Evolutionary conservation across 441 rosid species (phyloP).

Genomic region (Aquilaria agallochum): DNA sequence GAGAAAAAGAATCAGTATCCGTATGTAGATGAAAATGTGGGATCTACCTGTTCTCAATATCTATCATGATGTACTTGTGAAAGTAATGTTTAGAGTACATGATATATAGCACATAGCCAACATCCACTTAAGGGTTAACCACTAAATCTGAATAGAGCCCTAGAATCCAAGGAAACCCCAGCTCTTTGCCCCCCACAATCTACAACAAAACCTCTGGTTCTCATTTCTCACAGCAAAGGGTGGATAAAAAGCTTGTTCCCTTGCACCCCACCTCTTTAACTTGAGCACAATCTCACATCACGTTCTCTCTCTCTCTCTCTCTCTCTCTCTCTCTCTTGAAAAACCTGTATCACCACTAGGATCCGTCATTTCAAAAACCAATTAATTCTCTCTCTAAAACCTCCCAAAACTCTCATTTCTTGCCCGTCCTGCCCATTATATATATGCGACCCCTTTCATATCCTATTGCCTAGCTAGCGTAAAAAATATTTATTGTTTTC

Average conservation of each 20-base stretch:
- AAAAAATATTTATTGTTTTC: not conserved
- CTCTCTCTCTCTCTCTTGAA: constrained; percentile 16
- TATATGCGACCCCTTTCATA: not conserved
- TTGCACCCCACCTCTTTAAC: constrained; percentile 30
- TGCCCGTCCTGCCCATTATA: not conserved
- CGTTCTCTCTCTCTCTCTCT: constrained; percentile 10
- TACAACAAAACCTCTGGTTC: constrained; percentile 27
- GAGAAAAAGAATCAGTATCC: constrained; percentile 23
- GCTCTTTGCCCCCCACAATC: constrained; percentile 33
- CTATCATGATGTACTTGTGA: not conserved
- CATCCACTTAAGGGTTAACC: constrained; percentile 42
- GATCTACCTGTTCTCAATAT: not conserved
- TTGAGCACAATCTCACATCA: constrained; percentile 34
- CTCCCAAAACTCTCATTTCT: constrained; percentile 14
- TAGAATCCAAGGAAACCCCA: constrained; percentile 54
- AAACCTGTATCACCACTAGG: constrained; percentile 31
- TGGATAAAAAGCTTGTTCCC: constrained; percentile 30
- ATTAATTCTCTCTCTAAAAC: constrained; percentile 12
- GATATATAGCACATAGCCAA: constrained; percentile 28
- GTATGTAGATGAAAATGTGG: constrained; percentile 3
- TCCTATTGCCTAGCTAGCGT: not conserved
- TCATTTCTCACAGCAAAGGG: constrained; percentile 14
- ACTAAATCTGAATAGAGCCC: constrained; percentile 24
- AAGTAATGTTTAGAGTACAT: not conserved
- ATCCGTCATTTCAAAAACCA: constrained; percentile 41